These are phyloP conservation scores for Fusarium sp. DNA, from an alignment of 2,329 filamentous ascomycete genomes.

Conservation along the genomic window DNA sequence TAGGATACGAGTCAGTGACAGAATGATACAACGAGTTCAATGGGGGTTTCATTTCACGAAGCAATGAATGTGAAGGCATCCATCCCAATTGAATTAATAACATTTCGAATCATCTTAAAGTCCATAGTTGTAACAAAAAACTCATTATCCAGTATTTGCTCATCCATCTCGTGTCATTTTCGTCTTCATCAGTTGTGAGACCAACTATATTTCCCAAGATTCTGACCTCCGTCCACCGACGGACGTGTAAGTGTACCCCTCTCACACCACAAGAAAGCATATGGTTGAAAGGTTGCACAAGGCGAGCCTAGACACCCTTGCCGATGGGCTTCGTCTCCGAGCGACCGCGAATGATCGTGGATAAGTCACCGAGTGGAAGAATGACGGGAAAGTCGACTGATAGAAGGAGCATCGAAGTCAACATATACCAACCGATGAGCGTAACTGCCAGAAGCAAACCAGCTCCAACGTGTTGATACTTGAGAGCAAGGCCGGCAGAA, in stretches of 20 bases:
- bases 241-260: neutral
- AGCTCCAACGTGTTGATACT: conserved; percentile 45
- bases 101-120: neutral
- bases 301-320: neutral
- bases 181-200: neutral
- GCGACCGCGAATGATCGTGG: conserved; percentile 52
- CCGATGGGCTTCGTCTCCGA: neutral
- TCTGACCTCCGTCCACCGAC: neutral
- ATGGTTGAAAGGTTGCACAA: neutral
- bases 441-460: conserved; percentile 41
- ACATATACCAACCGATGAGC: conserved; percentile 61
- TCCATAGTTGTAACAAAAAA: neutral
- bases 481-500: conserved; percentile 20
- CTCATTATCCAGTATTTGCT: neutral
- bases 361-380: conserved; percentile 63
- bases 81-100: neutral
- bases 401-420: conserved; percentile 60
- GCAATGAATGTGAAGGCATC: too few relatives aligned
- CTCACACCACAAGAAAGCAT: neutral
- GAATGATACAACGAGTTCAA: neutral
- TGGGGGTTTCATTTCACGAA: too few relatives aligned
- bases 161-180: neutral
- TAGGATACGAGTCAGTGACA: too few relatives aligned
- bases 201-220: neutral
- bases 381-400: conserved; percentile 63